Evolutionary conservation across 768 basidiomycete species (phyloP).

Genomic region (Pisolithus microcarpus): DNA sequence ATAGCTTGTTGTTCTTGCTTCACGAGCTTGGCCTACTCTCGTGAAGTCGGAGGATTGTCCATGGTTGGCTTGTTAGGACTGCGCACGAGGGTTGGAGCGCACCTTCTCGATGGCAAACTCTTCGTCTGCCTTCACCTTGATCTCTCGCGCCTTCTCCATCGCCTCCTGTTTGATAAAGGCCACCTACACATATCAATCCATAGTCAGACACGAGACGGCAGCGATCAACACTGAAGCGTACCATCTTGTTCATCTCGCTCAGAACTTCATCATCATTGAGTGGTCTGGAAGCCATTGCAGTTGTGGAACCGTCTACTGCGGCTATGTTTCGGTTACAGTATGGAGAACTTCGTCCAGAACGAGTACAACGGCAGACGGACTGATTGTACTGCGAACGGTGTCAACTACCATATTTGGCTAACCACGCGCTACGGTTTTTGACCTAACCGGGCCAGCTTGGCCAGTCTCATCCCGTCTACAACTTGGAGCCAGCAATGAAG

Average conservation of each 20-base stretch:
- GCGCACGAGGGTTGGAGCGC: not conserved
- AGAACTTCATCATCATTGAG: slow-evolving; percentile 94
- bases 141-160: slow-evolving; percentile 93
- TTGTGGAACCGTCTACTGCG: not conserved
- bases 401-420: not conserved
- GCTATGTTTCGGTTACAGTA: not conserved
- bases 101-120: slow-evolving; percentile 99
- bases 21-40: slow-evolving; percentile 82
- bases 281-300: slow-evolving; percentile 62
- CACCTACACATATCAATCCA: slow-evolving; percentile 45
- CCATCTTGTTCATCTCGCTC: slow-evolving; percentile 99
- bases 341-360: not conserved
- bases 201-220: slow-evolving; percentile 4
- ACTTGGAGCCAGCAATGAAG: slow-evolving; percentile 53
- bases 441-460: too few relatives aligned
- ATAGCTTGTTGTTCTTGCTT: slow-evolving; percentile 94
- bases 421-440: too few relatives aligned
- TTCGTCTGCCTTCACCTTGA: slow-evolving; percentile 95
- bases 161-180: slow-evolving; percentile 99
- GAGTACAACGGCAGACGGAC: not conserved
- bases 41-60: not conserved
- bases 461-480: too few relatives aligned
- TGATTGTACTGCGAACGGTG: not conserved
- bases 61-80: not conserved
- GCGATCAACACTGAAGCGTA: slow-evolving; percentile 27